Conservation (phyloP, 164 flowering plant genomes). For the Buxus sempervirens region DNA sequence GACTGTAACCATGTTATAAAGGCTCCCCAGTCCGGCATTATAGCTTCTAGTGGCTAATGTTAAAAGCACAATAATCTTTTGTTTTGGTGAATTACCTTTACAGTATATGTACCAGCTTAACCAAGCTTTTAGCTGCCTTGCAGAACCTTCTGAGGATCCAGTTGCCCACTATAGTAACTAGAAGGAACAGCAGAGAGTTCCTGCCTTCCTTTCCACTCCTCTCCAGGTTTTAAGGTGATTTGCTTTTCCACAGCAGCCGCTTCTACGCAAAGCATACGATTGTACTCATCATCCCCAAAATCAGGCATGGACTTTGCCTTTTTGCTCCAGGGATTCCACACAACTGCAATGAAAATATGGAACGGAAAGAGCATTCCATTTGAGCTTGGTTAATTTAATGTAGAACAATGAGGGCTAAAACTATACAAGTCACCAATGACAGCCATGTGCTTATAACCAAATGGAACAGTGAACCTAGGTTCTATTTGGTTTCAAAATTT, state of each 20-base stretch:
- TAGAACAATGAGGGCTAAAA: neutral
- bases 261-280: slow-evolving; percentile 78
- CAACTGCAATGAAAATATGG: slow-evolving; percentile 37
- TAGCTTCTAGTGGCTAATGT: too few relatives aligned
- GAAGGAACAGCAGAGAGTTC: slow-evolving; percentile 80
- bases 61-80: neutral
- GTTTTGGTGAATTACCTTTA: slow-evolving; percentile 36
- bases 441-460: too few relatives aligned
- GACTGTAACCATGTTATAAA: neutral
- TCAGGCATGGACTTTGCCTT: slow-evolving; percentile 73
- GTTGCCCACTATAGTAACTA: slow-evolving; percentile 75
- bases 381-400: neutral
- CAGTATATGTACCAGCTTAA: slow-evolving; percentile 27
- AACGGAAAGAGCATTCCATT: neutral
- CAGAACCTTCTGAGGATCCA: slow-evolving; percentile 72
- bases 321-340: slow-evolving; percentile 90
- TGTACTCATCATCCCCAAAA: slow-evolving; percentile 82
- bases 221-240: slow-evolving; percentile 78
- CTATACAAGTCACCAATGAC: too few relatives aligned
- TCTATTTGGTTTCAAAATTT: too few relatives aligned
- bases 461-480: too few relatives aligned
- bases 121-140: slow-evolving; percentile 34
- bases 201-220: slow-evolving; percentile 80
- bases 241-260: slow-evolving; percentile 72
- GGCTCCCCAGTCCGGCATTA: neutral